A percentile compares a stretch with the other conserved stretches of the same genome.
phyloP scores from a whole-genome alignment of 2,329 filamentous ascomycete genomes.

The Hymenotorrendiella dingleyae region DNA sequence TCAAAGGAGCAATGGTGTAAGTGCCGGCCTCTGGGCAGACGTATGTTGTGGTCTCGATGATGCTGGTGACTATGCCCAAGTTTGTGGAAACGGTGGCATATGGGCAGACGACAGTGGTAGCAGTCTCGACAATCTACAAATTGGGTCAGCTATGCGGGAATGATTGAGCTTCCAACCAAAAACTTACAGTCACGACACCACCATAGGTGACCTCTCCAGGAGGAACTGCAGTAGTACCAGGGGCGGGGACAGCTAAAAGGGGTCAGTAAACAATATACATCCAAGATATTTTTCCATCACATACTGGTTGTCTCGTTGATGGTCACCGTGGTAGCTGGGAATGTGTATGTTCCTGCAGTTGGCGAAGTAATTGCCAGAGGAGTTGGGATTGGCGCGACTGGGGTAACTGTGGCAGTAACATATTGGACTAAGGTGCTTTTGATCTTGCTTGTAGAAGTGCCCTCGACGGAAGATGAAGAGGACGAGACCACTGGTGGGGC shows the following conservation, averaged over 20 bases:
- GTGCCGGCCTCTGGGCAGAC: slow-evolving; percentile 68
- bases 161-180: background rate
- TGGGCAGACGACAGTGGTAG: slow-evolving; percentile 65
- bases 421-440: no score
- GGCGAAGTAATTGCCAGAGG: slow-evolving; percentile 47
- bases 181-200: slow-evolving; percentile 64
- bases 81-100: slow-evolving; percentile 58
- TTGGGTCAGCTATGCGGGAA: background rate
- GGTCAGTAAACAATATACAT: no score
- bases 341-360: slow-evolving; percentile 68
- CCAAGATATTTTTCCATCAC: no score
- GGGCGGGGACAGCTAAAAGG: slow-evolving; percentile 59
- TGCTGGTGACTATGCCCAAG: slow-evolving; percentile 56
- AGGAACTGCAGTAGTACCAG: slow-evolving; percentile 55
- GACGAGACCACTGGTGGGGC: slow-evolving; percentile 4
- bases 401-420: slow-evolving; percentile 31
- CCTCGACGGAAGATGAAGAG: background rate
- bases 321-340: slow-evolving; percentile 61
- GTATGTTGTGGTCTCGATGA: slow-evolving; percentile 64
- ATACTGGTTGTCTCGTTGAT: slow-evolving; percentile 1
- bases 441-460: slow-evolving; percentile 2
- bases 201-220: slow-evolving; percentile 63
- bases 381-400: slow-evolving; percentile 37
- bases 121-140: slow-evolving; percentile 42
- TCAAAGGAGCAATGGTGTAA: slow-evolving; percentile 67